Conservation (phyloP, 2,329 filamentous ascomycete species). For the Neofusicoccum ribis region DNA sequence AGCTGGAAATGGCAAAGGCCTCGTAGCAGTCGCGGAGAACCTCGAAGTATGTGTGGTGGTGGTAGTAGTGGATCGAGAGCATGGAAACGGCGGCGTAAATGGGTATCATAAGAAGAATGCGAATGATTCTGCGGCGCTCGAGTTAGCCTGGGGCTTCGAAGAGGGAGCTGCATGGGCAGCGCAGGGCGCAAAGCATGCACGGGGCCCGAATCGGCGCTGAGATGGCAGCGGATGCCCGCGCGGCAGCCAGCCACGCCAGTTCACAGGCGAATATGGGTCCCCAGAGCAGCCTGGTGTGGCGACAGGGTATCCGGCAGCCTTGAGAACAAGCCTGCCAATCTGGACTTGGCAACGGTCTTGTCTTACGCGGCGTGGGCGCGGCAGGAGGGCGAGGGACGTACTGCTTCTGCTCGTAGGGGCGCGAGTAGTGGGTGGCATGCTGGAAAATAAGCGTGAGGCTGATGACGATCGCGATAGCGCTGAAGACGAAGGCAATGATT, state of each 20-base stretch:
- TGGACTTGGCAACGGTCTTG: not conserved
- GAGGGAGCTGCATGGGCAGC: not conserved
- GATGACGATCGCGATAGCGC: conserved; percentile 51
- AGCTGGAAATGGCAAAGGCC: conserved; percentile 83
- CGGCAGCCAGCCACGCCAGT: not conserved
- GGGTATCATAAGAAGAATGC: conserved; percentile 85
- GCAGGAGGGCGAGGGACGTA: conserved; percentile 33
- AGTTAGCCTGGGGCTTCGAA: not conserved
- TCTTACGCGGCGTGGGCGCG: not conserved
- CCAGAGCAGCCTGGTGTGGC: not conserved
- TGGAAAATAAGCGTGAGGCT: conserved; percentile 56
- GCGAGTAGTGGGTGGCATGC: conserved; percentile 62
- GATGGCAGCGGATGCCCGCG: not conserved
- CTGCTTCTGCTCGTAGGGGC: conserved; percentile 62
- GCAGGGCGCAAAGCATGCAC: not conserved
- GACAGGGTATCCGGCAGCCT: not conserved
- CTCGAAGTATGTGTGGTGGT: conserved; percentile 76
- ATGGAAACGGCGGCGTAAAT: conserved; percentile 75
- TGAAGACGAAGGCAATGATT: conserved; percentile 54
- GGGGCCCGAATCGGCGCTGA: not conserved
- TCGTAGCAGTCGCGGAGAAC: conserved; percentile 85
- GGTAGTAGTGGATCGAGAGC: conserved; percentile 72
- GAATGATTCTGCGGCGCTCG: conserved; percentile 66
- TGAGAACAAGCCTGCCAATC: not conserved
- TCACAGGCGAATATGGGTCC: not conserved